These are phyloP conservation scores for Skeletonema grethae DNA, from an alignment of 108 stramenopile genomes.

Conservation along the genomic window DNA sequence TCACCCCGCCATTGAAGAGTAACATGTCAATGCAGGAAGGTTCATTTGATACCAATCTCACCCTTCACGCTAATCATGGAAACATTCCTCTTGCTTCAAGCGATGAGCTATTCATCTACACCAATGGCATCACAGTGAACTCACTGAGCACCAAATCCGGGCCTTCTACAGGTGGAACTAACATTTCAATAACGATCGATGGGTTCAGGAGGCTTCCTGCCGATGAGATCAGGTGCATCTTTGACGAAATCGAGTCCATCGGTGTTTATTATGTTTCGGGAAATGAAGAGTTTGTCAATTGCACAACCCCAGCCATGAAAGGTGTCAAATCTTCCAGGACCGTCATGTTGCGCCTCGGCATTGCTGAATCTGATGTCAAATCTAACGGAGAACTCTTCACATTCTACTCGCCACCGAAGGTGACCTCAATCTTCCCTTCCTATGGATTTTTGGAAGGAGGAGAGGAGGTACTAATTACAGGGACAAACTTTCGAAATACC, in stretches of 20 bases:
- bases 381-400: constrained; percentile 37
- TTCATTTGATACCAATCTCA: constrained; percentile 5
- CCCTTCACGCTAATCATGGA: constrained; percentile 22
- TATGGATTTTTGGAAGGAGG: constrained; percentile 44
- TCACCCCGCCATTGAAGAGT: constrained; percentile 16
- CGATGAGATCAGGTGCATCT: constrained; percentile 24
- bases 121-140: constrained; percentile 14
- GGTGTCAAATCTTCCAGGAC: background rate
- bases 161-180: constrained; percentile 32
- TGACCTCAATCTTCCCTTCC: constrained; percentile 16
- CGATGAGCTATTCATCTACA: constrained; percentile 24
- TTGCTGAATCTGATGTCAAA: constrained; percentile 16
- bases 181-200: constrained; percentile 5
- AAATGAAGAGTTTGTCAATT: constrained; percentile 14
- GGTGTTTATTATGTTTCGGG: background rate
- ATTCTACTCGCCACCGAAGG: constrained; percentile 19
- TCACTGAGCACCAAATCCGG: constrained; percentile 36
- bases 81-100: constrained; percentile 25
- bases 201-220: constrained; percentile 14
- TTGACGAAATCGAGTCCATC: constrained; percentile 3
- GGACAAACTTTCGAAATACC: constrained; percentile 23
- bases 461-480: constrained; percentile 24
- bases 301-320: constrained; percentile 17
- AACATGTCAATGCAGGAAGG: background rate
- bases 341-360: constrained; percentile 30